A percentile compares a stretch with the other conserved stretches of the same genome.
phyloP scores from a whole-genome alignment of 257 asterid species.

The Ajuga chamaepitys region DNA sequence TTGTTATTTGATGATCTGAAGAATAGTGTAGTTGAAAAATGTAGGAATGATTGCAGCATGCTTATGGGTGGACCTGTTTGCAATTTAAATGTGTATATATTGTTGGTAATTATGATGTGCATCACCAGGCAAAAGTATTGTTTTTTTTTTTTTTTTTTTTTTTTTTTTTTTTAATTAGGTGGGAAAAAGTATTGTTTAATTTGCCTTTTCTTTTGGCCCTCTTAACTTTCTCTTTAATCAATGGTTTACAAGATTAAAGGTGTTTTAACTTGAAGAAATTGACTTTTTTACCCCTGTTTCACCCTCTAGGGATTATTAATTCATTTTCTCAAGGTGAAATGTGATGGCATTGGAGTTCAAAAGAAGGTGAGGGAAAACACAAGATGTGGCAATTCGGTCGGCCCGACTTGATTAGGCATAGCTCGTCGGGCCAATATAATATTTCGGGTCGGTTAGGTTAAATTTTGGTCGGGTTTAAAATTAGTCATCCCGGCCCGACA shows the following conservation, averaged over 20 bases:
- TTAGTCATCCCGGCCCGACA: too few species aligned
- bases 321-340: background rate
- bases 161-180: too few species aligned
- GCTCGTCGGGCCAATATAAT: too few species aligned
- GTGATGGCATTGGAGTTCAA: too few species aligned
- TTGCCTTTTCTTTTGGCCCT: conserved; percentile 29
- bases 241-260: conserved; percentile 24
- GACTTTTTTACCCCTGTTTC: conserved; percentile 2
- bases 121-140: conserved; percentile 44
- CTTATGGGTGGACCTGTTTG: conserved; percentile 37
- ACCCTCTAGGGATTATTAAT: background rate
- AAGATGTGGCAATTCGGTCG: too few species aligned
- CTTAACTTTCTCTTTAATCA: conserved; percentile 53
- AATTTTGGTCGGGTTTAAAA: too few species aligned
- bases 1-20: conserved; percentile 10
- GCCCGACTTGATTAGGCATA: too few species aligned
- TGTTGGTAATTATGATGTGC: conserved; percentile 56
- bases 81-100: conserved; percentile 30
- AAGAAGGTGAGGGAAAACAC: too few species aligned
- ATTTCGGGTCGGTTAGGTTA: too few species aligned
- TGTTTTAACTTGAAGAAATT: background rate
- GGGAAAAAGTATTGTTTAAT: conserved; percentile 11
- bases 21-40: conserved; percentile 18
- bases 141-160: too few species aligned
- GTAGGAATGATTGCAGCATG: conserved; percentile 37